phyloP scores from a whole-genome alignment of 768 basidiomycete species.

The Leccinum longicurvipes region DNA sequence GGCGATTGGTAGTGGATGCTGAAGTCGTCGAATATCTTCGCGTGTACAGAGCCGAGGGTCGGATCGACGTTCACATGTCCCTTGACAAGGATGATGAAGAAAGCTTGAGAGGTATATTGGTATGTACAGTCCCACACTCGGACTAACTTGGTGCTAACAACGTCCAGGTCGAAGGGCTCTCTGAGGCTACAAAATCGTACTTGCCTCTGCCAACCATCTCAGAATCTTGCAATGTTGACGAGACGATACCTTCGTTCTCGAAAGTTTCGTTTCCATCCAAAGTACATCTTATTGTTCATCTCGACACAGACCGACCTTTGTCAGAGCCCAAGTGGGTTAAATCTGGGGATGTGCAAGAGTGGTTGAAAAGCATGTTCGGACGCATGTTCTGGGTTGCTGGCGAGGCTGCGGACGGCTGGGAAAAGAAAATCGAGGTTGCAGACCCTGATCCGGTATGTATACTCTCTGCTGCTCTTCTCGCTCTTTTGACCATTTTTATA shows the following conservation, averaged over 20 bases:
- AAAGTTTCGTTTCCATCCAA: slow-evolving; percentile 50
- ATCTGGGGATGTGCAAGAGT: slow-evolving; percentile 90
- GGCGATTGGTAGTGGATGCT: slow-evolving; percentile 86
- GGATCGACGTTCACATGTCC: slow-evolving; percentile 76
- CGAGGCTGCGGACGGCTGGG: slow-evolving; percentile 88
- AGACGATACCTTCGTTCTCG: slow-evolving; percentile 72
- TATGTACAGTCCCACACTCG: slow-evolving; percentile 37
- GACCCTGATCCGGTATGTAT: slow-evolving; percentile 91
- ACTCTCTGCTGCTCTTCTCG: neutral
- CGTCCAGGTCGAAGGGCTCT: slow-evolving; percentile 67
- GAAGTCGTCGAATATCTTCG: slow-evolving; percentile 79
- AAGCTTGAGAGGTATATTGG: slow-evolving; percentile 71
- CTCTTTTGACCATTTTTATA: slow-evolving; percentile 30
- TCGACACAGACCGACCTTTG: slow-evolving; percentile 84
- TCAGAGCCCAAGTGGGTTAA: slow-evolving; percentile 98
- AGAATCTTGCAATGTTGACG: slow-evolving; percentile 44
- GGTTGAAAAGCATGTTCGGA: slow-evolving; percentile 86
- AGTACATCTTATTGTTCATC: slow-evolving; percentile 66
- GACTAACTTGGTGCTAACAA: slow-evolving; percentile 8
- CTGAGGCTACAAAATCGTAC: slow-evolving; percentile 71
- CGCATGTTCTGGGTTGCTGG: slow-evolving; percentile 85
- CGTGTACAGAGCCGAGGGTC: slow-evolving; percentile 77
- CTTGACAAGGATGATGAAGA: slow-evolving; percentile 53
- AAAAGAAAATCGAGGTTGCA: slow-evolving; percentile 84
- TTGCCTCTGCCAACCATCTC: slow-evolving; percentile 49